phyloP scores from a whole-genome alignment of 306 rosid genomes.

The Vigna angularis region DNA sequence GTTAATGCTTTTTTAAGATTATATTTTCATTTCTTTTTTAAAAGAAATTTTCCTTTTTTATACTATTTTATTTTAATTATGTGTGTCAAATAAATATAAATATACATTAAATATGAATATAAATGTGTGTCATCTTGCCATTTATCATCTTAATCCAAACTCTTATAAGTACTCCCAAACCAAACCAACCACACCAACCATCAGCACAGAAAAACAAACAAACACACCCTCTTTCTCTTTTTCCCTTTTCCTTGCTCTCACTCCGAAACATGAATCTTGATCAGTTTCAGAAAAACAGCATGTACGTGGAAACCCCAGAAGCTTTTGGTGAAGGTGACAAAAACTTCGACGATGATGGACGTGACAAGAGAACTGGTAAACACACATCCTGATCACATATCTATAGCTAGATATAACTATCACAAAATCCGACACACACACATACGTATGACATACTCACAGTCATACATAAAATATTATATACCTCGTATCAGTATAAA shows the following conservation, averaged over 20 bases:
- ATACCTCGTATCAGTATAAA: too few species aligned
- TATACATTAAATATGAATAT: too few species aligned
- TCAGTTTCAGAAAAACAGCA: slow-evolving; percentile 63
- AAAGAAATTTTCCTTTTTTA: too few species aligned
- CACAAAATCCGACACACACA: not conserved
- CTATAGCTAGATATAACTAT: not conserved
- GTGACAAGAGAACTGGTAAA: slow-evolving; percentile 77
- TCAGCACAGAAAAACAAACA: slow-evolving; percentile 7
- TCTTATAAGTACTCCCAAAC: slow-evolving; percentile 8
- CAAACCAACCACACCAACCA: not conserved
- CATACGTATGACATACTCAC: too few species aligned
- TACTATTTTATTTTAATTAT: too few species aligned
- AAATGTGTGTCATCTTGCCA: too few species aligned
- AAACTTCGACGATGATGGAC: slow-evolving; percentile 88
- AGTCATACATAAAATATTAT: too few species aligned
- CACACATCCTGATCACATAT: too few species aligned
- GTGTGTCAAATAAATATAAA: too few species aligned
- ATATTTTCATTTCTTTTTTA: too few species aligned
- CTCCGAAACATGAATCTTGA: slow-evolving; percentile 20
- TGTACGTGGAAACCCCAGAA: slow-evolving; percentile 72
- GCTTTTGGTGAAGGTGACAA: slow-evolving; percentile 45
- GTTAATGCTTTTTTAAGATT: too few species aligned
- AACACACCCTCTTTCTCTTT: not conserved
- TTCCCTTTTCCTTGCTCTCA: slow-evolving; percentile 7
- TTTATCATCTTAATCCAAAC: not conserved